A percentile compares a stretch with the other conserved stretches of the same genome.
Evolutionary conservation across 441 rosid species (phyloP).

Genomic region (Gossypium davidsonii): DNA sequence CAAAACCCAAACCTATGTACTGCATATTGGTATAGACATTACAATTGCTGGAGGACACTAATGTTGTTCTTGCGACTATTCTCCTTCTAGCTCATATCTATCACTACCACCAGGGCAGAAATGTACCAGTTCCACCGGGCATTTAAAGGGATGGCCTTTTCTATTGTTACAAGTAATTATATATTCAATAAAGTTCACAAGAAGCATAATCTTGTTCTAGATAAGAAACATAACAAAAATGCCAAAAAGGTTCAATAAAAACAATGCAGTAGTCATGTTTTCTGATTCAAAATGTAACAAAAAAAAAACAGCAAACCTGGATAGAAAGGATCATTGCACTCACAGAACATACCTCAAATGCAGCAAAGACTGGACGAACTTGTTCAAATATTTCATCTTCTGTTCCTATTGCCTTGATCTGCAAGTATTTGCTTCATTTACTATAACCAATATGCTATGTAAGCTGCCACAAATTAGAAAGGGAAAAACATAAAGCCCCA

Average conservation of each 20-base stretch:
- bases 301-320: neutral
- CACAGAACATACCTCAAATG: conserved; percentile 40
- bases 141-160: neutral
- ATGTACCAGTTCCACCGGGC: neutral
- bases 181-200: neutral
- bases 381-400: conserved; percentile 79
- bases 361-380: conserved; percentile 56
- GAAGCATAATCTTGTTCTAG: neutral
- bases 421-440: conserved; percentile 23
- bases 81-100: neutral
- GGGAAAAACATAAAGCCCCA: neutral
- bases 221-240: neutral
- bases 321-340: neutral
- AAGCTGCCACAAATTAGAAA: neutral
- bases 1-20: neutral
- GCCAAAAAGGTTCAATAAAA: neutral
- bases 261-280: neutral
- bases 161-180: neutral
- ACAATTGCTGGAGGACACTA: neutral
- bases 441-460: neutral
- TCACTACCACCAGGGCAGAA: neutral
- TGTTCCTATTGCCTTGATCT: conserved; percentile 87
- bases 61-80: neutral
- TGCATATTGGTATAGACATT: neutral
- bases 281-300: neutral